A percentile compares a stretch with the other conserved stretches of the same genome.
Conservation (phyloP, 1,284 basidiomycete species). For the Ustilago cynodontis region DNA sequence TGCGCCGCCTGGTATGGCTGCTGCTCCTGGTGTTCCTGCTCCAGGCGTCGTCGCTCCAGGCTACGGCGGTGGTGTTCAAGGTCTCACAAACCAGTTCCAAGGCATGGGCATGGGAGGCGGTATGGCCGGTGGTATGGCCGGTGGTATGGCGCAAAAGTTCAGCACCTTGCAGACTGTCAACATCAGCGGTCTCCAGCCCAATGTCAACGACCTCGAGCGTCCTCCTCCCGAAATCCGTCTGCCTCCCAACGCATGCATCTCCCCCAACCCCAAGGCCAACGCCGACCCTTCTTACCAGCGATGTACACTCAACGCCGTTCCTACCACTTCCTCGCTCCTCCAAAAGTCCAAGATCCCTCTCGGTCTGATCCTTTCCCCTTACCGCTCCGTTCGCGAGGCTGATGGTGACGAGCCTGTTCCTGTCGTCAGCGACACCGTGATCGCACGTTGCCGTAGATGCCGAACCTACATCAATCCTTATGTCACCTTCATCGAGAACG, state of each 20-base stretch:
- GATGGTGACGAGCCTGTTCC: constrained; percentile 80
- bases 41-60: constrained; percentile 30
- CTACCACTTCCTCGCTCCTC: constrained; percentile 89
- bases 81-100: constrained; percentile 84
- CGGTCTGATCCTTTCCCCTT: constrained; percentile 90
- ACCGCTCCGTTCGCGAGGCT: constrained; percentile 78
- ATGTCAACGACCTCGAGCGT: constrained; percentile 83
- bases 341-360: constrained; percentile 94
- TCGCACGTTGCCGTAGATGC: constrained; percentile 96
- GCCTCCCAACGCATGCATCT: constrained; percentile 84
- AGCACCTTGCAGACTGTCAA: constrained; percentile 63
- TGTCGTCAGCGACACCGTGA: constrained; percentile 91
- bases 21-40: constrained; percentile 22
- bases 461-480: constrained; percentile 99
- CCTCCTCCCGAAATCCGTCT: constrained; percentile 90
- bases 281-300: constrained; percentile 94
- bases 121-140: constrained; percentile 60
- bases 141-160: constrained; percentile 38
- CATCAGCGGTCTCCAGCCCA: constrained; percentile 72
- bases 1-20: constrained; percentile 39
- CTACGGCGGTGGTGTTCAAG: constrained; percentile 73
- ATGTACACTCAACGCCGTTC: constrained; percentile 89
- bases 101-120: constrained; percentile 80
- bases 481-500: constrained; percentile 97
- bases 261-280: constrained; percentile 83